Base-by-base conservation (phyloP, 1,284 basidiomycete genomes). In the Inonotus obliquus region DNA sequence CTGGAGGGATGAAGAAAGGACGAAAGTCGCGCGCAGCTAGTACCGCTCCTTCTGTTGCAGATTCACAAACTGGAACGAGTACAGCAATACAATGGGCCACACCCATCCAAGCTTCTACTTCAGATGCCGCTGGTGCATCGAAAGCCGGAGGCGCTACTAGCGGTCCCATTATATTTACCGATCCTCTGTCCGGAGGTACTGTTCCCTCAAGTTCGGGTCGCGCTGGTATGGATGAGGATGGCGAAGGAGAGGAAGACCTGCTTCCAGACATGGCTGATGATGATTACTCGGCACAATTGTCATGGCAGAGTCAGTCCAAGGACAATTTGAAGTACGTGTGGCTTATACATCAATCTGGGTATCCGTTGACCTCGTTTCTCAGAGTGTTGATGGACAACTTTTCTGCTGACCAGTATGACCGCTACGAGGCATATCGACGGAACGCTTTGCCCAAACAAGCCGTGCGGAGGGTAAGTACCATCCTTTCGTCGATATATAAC, bases 331-430 rank as follows among this genome's bases (percentile, higher is more conserved):
- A 91, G 89, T 91, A 62, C 32, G 51, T 25, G 23, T 19, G n/a
- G n/a, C n/a, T n/a, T n/a, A n/a, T n/a, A n/a, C n/a, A n/a, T n/a
- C n/a, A n/a, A n/a, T n/a, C n/a, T n/a, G n/a, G n/a, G n/a, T n/a
- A n/a, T 27, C 51, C 63, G 47, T 39, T 41, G 35, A 25, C 23
- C 64, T 52, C 41, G 2, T 32, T 48, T 62, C 54, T 7, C 65
- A 92, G 91, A 69, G 86, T 94, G 48, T 77, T 95, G 60, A 91
- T 95, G 82, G 89, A 94, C 71, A 91, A 92, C 67, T 91, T 96
- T 69, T 87, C 86, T 64, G 81, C 86, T 1, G 86, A 82, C 14
- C 93, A 96, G 71, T 91, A 93, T 68, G 92, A 94, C 59, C 82
- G 94, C 0, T 95, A 94, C 68, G 92, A 94, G 69, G 90, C 91